Conservation (phyloP, 371 early-diverging fungal genomes). For the Mortierella sp. region DNA sequence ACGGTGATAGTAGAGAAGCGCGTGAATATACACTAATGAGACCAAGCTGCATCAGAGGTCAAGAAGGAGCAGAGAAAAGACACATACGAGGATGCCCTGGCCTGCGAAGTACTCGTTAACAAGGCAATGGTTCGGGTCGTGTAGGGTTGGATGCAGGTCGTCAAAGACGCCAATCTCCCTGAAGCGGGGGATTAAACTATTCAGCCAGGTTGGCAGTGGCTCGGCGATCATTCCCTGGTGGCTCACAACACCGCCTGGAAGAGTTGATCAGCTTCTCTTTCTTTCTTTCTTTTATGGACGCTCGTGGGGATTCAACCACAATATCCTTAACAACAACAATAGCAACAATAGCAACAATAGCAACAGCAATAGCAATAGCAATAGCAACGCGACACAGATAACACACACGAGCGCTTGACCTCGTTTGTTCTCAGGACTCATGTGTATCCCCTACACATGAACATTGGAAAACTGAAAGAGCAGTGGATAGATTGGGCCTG, state of each 20-base stretch:
- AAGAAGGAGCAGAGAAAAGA: neutral
- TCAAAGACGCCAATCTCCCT: conserved; percentile 42
- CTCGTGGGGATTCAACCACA: neutral
- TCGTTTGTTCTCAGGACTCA: too few species aligned
- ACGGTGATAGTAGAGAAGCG: neutral
- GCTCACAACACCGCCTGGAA: conserved; percentile 52
- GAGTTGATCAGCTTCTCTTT: neutral
- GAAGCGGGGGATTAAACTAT: conserved; percentile 33
- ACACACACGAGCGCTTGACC: too few species aligned
- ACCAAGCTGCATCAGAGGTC: neutral
- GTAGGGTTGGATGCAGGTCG: conserved; percentile 22
- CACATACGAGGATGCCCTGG: conserved; percentile 67
- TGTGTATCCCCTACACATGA: too few species aligned
- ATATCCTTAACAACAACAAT: too few species aligned
- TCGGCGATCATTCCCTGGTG: conserved; percentile 53
- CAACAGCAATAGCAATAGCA: too few species aligned
- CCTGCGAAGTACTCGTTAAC: conserved; percentile 68
- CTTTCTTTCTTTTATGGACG: too few species aligned
- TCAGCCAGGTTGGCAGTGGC: conserved; percentile 61
- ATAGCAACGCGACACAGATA: too few species aligned
- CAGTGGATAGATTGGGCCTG: too few species aligned
- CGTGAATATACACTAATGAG: neutral
- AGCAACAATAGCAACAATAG: too few species aligned
- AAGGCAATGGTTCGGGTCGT: conserved; percentile 61
- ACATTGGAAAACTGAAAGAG: too few species aligned